Evolutionary conservation across 257 asterid species (phyloP).

Genomic region (Vinca minor): DNA sequence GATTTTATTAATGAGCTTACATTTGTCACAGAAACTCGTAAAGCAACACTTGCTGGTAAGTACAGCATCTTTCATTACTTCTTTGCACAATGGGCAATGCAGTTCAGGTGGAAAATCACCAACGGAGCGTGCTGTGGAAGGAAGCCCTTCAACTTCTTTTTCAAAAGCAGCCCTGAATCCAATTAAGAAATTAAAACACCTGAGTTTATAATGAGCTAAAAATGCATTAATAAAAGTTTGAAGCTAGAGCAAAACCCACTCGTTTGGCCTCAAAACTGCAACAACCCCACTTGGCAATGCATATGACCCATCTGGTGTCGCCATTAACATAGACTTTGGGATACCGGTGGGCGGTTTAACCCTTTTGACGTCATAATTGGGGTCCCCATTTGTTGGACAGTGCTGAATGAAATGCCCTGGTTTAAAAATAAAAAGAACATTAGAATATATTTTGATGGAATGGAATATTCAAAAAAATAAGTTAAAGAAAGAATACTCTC

Average conservation of each 20-base stretch:
- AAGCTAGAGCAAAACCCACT: slow-evolving; percentile 32
- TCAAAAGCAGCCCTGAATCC: slow-evolving; percentile 83
- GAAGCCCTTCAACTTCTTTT: slow-evolving; percentile 89
- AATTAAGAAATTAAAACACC: neutral
- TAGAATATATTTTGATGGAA: slow-evolving; percentile 1
- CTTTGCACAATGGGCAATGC: slow-evolving; percentile 92
- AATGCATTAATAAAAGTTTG: too few species aligned
- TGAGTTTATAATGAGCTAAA: neutral
- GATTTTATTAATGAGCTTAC: slow-evolving; percentile 39
- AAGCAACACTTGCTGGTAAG: slow-evolving; percentile 97
- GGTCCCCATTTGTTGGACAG: slow-evolving; percentile 99
- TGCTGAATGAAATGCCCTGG: slow-evolving; percentile 95
- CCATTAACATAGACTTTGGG: slow-evolving; percentile 94
- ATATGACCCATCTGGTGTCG: slow-evolving; percentile 92
- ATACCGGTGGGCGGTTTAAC: slow-evolving; percentile 96
- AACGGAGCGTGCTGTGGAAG: slow-evolving; percentile 72
- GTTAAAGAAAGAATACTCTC: neutral
- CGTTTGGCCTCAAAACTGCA: slow-evolving; percentile 88
- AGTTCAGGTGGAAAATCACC: slow-evolving; percentile 91
- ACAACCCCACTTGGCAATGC: slow-evolving; percentile 89
- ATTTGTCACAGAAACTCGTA: slow-evolving; percentile 86
- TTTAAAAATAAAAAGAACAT: neutral
- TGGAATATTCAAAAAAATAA: neutral
- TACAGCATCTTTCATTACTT: slow-evolving; percentile 96
- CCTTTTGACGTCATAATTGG: slow-evolving; percentile 75